Evolutionary conservation across 805 yeast genomes (phyloP), one percentile per base, ranked within the genome.

Genomic region (Hanseniaspora taiwanica): DNA sequence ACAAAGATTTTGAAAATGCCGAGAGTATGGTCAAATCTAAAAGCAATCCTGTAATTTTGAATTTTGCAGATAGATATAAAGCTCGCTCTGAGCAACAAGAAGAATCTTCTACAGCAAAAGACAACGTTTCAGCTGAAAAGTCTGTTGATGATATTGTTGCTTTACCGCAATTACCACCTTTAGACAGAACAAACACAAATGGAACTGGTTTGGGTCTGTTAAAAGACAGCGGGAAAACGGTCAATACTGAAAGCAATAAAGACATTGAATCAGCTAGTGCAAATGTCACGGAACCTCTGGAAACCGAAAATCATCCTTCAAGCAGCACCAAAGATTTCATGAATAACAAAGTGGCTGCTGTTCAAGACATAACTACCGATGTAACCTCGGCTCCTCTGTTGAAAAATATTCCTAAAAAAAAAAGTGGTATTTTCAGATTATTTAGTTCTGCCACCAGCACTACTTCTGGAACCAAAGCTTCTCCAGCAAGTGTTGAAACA

Each of bases 61-160:
- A 60, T 44, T 62, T 55, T 44, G 65, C 68, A 35, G 68, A 65
- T 45, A 58, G 68, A 46, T 54, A 61, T 37, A 54, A 53, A 25
- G 43, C 40, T 16, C 36, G 43, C 13, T 37, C 37, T 33, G 35
- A 35, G 19, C n/a, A n/a, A n/a, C n/a, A n/a, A n/a, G n/a, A n/a
- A n/a, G n/a, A n/a, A n/a, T n/a, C n/a, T n/a, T n/a, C n/a, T n/a
- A n/a, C n/a, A n/a, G n/a, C n/a, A n/a, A n/a, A n/a, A n/a, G 27
- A 29, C 13, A 14, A 13, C 8, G 20, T 6, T 3, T 20, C 12
- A 14, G 38, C 14, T 4, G 35, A n/a, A 10, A 24, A 35, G 16
- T 18, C 46, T 12, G 39, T 36, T 18, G 39, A 35, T 3, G 34
- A 42, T 6, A 36, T 36, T 5, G 44, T 49, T 10, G 49, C 50